Conservation (phyloP, 176 grass and related monocot species). For the Cenchrus fungigraminus region DNA sequence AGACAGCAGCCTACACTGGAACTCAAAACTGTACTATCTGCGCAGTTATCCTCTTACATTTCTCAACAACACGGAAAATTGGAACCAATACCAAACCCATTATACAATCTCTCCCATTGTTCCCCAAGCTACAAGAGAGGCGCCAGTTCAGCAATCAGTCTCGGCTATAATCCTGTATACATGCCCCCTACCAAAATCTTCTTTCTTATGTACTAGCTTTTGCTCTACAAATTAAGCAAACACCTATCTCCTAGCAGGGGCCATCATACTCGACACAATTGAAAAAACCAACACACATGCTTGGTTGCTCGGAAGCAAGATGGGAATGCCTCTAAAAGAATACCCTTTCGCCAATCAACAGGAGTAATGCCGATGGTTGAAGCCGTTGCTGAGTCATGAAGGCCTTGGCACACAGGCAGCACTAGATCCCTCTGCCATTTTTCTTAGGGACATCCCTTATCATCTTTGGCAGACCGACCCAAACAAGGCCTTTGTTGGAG, state of each 20-base stretch:
- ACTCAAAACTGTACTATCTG: conserved; percentile 37
- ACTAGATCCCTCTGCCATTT: conserved; percentile 15
- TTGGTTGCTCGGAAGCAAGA: conserved; percentile 31
- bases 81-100: conserved; percentile 44
- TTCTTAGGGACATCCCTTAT: conserved; percentile 1
- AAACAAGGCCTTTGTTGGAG: background rate
- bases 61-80: conserved; percentile 24
- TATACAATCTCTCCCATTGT: conserved; percentile 51
- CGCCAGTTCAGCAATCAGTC: conserved; percentile 38
- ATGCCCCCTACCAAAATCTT: conserved; percentile 60
- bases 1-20: conserved; percentile 5
- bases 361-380: background rate
- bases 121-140: conserved; percentile 33
- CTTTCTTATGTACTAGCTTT: conserved; percentile 66
- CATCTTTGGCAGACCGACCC: conserved; percentile 16
- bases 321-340: conserved; percentile 30
- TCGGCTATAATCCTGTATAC: conserved; percentile 52
- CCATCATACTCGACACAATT: conserved; percentile 40
- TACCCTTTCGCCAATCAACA: conserved; percentile 22
- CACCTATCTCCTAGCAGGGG: conserved; percentile 56
- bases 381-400: conserved; percentile 21
- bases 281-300: conserved; percentile 38
- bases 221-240: conserved; percentile 59
- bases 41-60: conserved; percentile 32
- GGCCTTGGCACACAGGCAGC: conserved; percentile 23